Conservation (phyloP, 495 filamentous ascomycete species). For the Xylaria intraflava region DNA sequence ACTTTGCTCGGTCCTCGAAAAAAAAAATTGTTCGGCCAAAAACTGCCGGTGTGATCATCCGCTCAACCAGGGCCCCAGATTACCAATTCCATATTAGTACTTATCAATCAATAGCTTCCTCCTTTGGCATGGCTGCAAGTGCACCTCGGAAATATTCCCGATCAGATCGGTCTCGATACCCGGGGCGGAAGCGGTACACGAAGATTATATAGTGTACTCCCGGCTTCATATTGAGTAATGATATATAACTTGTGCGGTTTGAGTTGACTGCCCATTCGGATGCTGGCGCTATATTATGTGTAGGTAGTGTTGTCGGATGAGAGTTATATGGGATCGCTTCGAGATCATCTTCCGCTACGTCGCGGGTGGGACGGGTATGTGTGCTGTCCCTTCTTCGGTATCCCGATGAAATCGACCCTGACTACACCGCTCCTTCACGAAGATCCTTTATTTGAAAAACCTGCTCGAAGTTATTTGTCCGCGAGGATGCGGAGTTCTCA, state of each 20-base stretch:
- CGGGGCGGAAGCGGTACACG: conserved; percentile 18
- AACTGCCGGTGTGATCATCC: too few species aligned
- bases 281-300: too few species aligned
- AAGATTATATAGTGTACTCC: too few species aligned
- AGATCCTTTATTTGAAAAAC: background rate
- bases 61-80: background rate
- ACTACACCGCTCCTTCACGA: background rate
- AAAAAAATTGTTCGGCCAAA: too few species aligned
- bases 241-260: too few species aligned
- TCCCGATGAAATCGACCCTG: background rate
- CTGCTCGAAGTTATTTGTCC: background rate
- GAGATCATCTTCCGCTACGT: background rate
- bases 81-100: background rate
- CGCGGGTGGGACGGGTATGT: background rate
- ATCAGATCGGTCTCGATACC: conserved; percentile 3
- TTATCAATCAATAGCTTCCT: background rate
- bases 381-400: background rate
- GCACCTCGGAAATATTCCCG: conserved; percentile 19
- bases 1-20: too few species aligned
- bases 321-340: background rate
- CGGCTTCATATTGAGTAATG: too few species aligned
- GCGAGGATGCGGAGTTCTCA: background rate
- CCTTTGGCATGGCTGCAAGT: background rate
- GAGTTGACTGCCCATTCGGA: too few species aligned
- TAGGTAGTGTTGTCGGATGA: background rate